These are phyloP conservation scores for Rauvolfia tetraphylla DNA, from an alignment of 257 asterid species.

Conservation along the genomic window DNA sequence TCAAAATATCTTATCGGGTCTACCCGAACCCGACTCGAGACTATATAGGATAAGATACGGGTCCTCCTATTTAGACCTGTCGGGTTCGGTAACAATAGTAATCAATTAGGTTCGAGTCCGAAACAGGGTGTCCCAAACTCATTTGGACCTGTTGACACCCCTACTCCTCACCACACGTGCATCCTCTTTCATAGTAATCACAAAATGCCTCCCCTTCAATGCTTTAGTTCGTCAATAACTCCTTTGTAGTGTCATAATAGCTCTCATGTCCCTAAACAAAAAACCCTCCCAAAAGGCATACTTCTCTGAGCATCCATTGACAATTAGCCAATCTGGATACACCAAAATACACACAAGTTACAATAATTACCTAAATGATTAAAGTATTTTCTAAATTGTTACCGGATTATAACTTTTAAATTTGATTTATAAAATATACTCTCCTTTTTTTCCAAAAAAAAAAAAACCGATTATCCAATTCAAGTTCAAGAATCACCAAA, in stretches of 20 bases:
- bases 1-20: too few species aligned
- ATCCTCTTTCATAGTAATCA: conserved; percentile 2
- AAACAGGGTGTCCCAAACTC: too few species aligned
- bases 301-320: not conserved
- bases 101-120: too few species aligned
- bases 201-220: not conserved
- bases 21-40: too few species aligned
- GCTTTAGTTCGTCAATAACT: not conserved
- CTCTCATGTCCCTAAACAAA: not conserved
- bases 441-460: too few species aligned
- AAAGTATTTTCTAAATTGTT: not conserved
- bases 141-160: too few species aligned
- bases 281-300: not conserved
- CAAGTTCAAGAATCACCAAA: not conserved
- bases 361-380: not conserved
- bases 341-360: not conserved
- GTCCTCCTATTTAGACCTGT: too few species aligned
- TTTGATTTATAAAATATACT: too few species aligned
- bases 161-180: conserved; percentile 29
- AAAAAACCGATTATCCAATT: not conserved
- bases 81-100: too few species aligned
- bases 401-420: too few species aligned
- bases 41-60: too few species aligned
- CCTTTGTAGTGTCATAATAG: not conserved
- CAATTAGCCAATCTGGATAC: not conserved